Evolutionary conservation across 352 stramenopile genomes (phyloP).

Genomic region (Globisporangium paroecandrum): DNA sequence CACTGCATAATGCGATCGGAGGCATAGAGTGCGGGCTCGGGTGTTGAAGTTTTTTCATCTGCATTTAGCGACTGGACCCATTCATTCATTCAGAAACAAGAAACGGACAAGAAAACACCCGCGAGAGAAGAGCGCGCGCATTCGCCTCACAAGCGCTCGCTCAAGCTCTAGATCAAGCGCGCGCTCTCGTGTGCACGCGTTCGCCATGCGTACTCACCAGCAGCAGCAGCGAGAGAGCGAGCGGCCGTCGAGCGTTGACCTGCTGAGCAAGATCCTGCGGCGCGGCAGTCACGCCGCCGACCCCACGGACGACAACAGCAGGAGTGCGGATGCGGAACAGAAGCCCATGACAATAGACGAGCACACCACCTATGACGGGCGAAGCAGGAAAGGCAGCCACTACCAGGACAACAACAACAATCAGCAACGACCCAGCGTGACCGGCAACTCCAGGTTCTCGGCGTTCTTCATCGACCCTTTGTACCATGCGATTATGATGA

Average conservation of each 20-base stretch:
- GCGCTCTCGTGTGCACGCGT: not conserved
- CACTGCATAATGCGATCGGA: not conserved
- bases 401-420: slow-evolving; percentile 15
- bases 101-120: slow-evolving; percentile 9
- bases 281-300: slow-evolving; percentile 17
- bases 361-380: not conserved
- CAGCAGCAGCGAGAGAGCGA: slow-evolving; percentile 12
- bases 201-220: slow-evolving; percentile 16
- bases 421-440: slow-evolving; percentile 16
- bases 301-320: slow-evolving; percentile 2
- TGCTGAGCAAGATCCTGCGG: slow-evolving; percentile 25
- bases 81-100: slow-evolving; percentile 2
- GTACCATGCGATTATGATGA: slow-evolving; percentile 20
- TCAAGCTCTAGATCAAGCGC: not conserved
- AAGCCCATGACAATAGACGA: not conserved
- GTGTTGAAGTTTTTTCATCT: slow-evolving; percentile 3
- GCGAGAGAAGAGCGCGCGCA: no score
- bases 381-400: slow-evolving; percentile 8
- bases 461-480: slow-evolving; percentile 21
- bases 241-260: slow-evolving; percentile 16
- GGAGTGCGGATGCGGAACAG: not conserved
- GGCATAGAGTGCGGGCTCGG: not conserved
- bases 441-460: slow-evolving; percentile 17
- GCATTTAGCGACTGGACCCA: slow-evolving; percentile 1
- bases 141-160: not conserved